These are phyloP conservation scores for Byssochlamys sp. DNA, from an alignment of 2,329 filamentous ascomycete species.

Conservation along the genomic window DNA sequence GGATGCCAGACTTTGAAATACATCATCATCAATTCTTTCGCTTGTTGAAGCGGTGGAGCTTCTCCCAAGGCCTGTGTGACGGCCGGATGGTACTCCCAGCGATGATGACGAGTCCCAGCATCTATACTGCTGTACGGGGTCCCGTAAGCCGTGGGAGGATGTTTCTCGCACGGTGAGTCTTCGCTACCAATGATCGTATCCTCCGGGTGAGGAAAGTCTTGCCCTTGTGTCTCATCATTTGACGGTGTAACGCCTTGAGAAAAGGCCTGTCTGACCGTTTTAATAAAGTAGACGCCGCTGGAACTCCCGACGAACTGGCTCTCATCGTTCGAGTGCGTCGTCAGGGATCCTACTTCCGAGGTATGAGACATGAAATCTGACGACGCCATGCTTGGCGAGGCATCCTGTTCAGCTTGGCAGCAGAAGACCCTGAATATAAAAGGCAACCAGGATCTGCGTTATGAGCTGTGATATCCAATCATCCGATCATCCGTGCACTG, in stretches of 20 bases:
- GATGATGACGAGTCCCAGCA: conserved; percentile 6
- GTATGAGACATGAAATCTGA: conserved; percentile 17
- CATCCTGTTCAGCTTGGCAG: conserved; percentile 9
- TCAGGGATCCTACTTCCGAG: conserved; percentile 35
- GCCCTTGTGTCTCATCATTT: conserved; percentile 7
- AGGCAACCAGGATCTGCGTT: neutral
- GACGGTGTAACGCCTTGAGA: conserved; percentile 23
- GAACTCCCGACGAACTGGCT: conserved; percentile 46
- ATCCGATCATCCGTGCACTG: no score
- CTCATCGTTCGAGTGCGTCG: conserved; percentile 33
- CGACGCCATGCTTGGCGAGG: conserved; percentile 15
- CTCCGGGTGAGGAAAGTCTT: conserved; percentile 21
- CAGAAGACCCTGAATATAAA: neutral
- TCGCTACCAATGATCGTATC: conserved; percentile 20
- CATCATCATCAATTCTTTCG: conserved; percentile 37
- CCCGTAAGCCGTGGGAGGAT: conserved; percentile 7
- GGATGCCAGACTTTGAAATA: conserved; percentile 47
- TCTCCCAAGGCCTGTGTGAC: conserved; percentile 17
- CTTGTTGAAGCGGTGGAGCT: conserved; percentile 20
- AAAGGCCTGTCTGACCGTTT: conserved; percentile 46
- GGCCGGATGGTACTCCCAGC: conserved; percentile 20
- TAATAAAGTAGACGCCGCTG: conserved; percentile 46
- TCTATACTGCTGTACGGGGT: conserved; percentile 3
- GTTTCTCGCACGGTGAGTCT: conserved; percentile 12
- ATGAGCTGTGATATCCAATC: neutral